phyloP scores from a whole-genome alignment of 305 asterid species.

The Rubia balearica region DNA sequence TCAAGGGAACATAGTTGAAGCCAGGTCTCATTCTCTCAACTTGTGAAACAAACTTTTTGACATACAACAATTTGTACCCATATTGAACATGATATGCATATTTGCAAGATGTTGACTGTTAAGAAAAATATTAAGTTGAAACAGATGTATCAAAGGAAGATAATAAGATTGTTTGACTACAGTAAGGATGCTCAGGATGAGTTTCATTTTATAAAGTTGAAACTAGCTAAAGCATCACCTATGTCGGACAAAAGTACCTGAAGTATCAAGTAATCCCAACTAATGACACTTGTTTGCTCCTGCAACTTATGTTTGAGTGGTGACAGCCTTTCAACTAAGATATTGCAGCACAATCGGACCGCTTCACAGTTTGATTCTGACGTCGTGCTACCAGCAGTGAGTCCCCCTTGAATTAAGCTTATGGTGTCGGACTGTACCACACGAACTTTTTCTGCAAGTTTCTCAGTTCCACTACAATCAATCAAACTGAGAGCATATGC shows the following conservation, averaged over 20 bases:
- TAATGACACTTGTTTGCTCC: slow-evolving; percentile 41
- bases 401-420: slow-evolving; percentile 69
- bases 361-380: slow-evolving; percentile 87
- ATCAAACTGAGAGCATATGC: slow-evolving; percentile 52
- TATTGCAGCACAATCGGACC: slow-evolving; percentile 55
- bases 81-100: not conserved
- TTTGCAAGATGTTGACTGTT: not conserved
- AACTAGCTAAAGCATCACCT: not conserved
- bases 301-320: slow-evolving; percentile 42
- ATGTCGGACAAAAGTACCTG: slow-evolving; percentile 33
- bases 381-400: slow-evolving; percentile 74
- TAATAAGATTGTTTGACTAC: not conserved
- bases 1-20: not conserved
- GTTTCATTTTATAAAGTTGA: not conserved
- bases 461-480: slow-evolving; percentile 40
- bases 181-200: not conserved
- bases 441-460: slow-evolving; percentile 54
- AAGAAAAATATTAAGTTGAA: not conserved
- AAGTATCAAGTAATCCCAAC: slow-evolving; percentile 50
- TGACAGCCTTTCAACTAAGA: slow-evolving; percentile 51
- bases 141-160: not conserved
- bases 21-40: not conserved
- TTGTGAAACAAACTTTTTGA: not conserved
- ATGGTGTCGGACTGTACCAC: slow-evolving; percentile 68
- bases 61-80: not conserved